Conservation (phyloP, 495 filamentous ascomycete species). For the Penicillium simplicissimum region DNA sequence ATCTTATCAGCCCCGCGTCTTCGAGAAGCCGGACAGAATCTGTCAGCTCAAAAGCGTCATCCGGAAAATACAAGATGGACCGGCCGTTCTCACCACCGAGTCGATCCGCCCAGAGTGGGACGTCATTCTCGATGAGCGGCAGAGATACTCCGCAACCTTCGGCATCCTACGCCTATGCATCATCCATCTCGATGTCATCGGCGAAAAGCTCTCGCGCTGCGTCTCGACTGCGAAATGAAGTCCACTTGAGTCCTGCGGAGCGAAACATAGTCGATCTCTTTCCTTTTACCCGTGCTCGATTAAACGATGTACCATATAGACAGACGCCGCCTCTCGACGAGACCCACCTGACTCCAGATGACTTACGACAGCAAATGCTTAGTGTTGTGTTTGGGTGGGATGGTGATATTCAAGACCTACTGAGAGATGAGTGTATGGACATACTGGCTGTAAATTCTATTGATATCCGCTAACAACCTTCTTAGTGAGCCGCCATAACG, state of each 20-base stretch:
- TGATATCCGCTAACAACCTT: conserved; percentile 12
- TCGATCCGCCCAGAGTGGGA: conserved; percentile 48
- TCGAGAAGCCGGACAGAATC: conserved; percentile 66
- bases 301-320: conserved; percentile 79
- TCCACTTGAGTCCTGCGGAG: conserved; percentile 63
- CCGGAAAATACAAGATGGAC: conserved; percentile 37
- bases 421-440: conserved; percentile 75
- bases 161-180: conserved; percentile 42
- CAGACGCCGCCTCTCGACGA: conserved; percentile 63
- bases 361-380: conserved; percentile 88
- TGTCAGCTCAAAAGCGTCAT: conserved; percentile 52
- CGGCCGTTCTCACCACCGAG: conserved; percentile 42
- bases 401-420: conserved; percentile 76
- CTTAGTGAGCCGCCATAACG: conserved; percentile 64
- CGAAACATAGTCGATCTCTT: conserved; percentile 61
- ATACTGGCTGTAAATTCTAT: not conserved
- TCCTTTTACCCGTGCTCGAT: conserved; percentile 67
- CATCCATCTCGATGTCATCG: conserved; percentile 66
- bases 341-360: conserved; percentile 70
- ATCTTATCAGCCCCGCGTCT: conserved; percentile 63
- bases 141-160: conserved; percentile 43
- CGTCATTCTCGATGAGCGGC: conserved; percentile 45
- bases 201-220: conserved; percentile 62
- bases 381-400: conserved; percentile 95
- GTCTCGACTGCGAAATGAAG: conserved; percentile 80